Evolutionary conservation across 169 alveolate species (phyloP).

Genomic region (Eimeria acervulina): DNA sequence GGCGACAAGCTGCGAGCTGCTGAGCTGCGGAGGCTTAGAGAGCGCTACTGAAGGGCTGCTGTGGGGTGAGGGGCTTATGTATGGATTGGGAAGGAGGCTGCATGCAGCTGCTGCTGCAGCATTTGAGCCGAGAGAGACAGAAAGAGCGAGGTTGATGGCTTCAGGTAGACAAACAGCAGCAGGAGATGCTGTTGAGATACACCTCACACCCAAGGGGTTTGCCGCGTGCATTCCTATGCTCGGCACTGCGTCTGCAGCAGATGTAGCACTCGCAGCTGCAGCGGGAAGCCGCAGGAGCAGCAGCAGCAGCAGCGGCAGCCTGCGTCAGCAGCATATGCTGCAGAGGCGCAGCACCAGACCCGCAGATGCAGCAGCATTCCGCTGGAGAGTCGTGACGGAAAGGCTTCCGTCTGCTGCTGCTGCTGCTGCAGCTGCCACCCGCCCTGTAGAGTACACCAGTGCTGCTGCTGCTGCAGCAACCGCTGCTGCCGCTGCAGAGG

Average conservation of each 20-base stretch:
- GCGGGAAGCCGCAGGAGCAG: neutral
- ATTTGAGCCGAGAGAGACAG: constrained; percentile 56
- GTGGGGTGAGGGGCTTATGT: constrained; percentile 32
- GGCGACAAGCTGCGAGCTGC: neutral
- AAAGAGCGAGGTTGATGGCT: constrained; percentile 24
- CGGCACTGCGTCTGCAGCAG: neutral
- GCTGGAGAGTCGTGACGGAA: constrained; percentile 36
- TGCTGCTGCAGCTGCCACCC: neutral
- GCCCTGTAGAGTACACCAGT: neutral
- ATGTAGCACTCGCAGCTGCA: neutral
- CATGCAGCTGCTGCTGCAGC: constrained; percentile 73
- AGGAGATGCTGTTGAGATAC: constrained; percentile 41
- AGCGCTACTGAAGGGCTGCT: neutral
- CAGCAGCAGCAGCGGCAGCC: constrained; percentile 34
- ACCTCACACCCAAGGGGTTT: constrained; percentile 58
- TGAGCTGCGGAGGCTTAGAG: constrained; percentile 20
- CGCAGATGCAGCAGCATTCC: constrained; percentile 21
- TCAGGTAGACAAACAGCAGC: constrained; percentile 28
- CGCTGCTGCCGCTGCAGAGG: constrained; percentile 19
- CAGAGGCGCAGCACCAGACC: constrained; percentile 39
- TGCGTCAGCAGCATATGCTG: constrained; percentile 9
- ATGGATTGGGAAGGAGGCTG: neutral
- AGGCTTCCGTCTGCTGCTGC: neutral
- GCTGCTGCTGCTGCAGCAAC: constrained; percentile 51
- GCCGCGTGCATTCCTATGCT: constrained; percentile 44